A percentile compares a stretch with the other conserved stretches of the same genome.
Conservation (phyloP, 192 early-diverging fungal species). For the Jimgerdemannia flammicorona region DNA sequence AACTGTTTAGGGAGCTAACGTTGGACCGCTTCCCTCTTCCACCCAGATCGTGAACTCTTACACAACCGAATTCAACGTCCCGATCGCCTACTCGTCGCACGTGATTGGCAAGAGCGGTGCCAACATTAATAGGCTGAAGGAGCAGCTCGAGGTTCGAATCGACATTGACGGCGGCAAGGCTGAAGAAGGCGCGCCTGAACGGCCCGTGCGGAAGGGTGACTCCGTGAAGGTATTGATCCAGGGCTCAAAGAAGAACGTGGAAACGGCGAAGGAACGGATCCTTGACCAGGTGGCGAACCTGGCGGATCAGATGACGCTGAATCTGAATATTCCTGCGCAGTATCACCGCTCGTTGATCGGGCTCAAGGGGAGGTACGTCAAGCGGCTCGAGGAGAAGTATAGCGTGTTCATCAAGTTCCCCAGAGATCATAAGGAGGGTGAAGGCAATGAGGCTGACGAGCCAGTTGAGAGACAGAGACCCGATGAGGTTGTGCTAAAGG, state of each 20-base stretch:
- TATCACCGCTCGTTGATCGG: constrained; percentile 75
- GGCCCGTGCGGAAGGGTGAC: constrained; percentile 30
- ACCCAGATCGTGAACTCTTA: constrained; percentile 60
- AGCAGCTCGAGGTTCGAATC: constrained; percentile 70
- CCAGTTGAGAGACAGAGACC: constrained; percentile 42
- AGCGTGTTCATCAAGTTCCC: constrained; percentile 69
- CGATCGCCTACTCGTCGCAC: constrained; percentile 59
- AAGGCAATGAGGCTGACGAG: constrained; percentile 24
- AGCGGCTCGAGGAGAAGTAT: constrained; percentile 75
- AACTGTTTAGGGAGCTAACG: neutral
- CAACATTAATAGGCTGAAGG: constrained; percentile 73
- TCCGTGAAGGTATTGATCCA: constrained; percentile 67
- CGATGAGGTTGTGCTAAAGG: constrained; percentile 77
- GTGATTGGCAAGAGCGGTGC: constrained; percentile 92
- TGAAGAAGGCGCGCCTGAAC: constrained; percentile 18
- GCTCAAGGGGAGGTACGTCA: constrained; percentile 62
- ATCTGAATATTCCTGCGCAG: constrained; percentile 51
- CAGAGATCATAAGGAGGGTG: constrained; percentile 36
- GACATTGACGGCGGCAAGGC: constrained; percentile 50
- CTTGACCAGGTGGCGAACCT: constrained; percentile 59
- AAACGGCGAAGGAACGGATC: constrained; percentile 68
- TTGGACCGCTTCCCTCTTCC: neutral
- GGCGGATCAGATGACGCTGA: constrained; percentile 59
- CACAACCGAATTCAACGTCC: constrained; percentile 66
- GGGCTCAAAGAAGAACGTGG: constrained; percentile 76